phyloP scores from a whole-genome alignment of 352 stramenopile species.

The Phytophthora pluvialis region DNA sequence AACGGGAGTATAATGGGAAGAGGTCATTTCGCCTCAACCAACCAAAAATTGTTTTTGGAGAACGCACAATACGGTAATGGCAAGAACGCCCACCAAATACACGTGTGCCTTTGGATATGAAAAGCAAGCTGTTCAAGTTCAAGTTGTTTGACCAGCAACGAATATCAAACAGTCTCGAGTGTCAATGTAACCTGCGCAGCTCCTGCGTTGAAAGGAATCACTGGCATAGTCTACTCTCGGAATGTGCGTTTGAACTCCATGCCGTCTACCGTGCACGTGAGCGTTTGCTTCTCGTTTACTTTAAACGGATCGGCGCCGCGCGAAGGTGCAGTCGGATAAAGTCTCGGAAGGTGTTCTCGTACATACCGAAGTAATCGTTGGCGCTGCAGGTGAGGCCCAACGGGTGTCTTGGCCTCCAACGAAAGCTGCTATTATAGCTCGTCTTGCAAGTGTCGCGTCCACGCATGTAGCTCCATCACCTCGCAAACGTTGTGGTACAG shows the following conservation, averaged over 20 bases:
- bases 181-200: slow-evolving; percentile 48
- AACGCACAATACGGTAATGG: too few relatives aligned
- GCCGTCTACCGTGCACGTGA: slow-evolving; percentile 58
- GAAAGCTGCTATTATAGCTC: slow-evolving; percentile 81
- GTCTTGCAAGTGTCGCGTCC: slow-evolving; percentile 78
- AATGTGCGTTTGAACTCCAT: slow-evolving; percentile 77
- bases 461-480: slow-evolving; percentile 71
- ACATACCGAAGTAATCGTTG: slow-evolving; percentile 74
- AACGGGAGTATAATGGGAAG: too few relatives aligned
- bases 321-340: slow-evolving; percentile 87
- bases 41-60: too few relatives aligned
- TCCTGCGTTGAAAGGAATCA: slow-evolving; percentile 61
- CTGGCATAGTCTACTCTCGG: slow-evolving; percentile 57
- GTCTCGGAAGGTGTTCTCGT: slow-evolving; percentile 58
- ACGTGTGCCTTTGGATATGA: too few relatives aligned
- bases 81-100: too few relatives aligned
- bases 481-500: slow-evolving; percentile 65
- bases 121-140: too few relatives aligned
- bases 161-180: slow-evolving; percentile 56
- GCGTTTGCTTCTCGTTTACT: slow-evolving; percentile 75
- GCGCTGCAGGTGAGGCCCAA: slow-evolving; percentile 67
- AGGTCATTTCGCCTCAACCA: too few relatives aligned
- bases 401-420: slow-evolving; percentile 40
- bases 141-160: too few relatives aligned
- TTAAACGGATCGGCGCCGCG: slow-evolving; percentile 87